Base-by-base conservation (phyloP, 2,329 filamentous ascomycete species). In the Helminthosporium solani region DNA sequence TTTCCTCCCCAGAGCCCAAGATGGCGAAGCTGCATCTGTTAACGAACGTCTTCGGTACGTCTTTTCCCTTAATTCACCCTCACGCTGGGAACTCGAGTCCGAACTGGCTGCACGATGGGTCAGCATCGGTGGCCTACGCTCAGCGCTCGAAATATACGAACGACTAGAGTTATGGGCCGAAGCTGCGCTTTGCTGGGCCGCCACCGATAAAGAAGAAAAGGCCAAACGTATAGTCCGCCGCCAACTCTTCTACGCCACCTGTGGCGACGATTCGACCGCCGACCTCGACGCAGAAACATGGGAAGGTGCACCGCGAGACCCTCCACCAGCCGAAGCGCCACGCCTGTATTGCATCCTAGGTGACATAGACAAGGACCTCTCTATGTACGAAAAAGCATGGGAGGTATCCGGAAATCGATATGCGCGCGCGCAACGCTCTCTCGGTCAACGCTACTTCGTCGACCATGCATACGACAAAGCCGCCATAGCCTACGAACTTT, bases 101-200 rank as follows among this genome's bases (percentile, higher is more conserved):
- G 94, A 99, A 66, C 78, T 99, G 12, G 94, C 94, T 1, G 85
- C 89, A 50, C 84, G 90, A n/a, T 99, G 94, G 94, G 87, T 91
- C 0, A 81, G 83, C 38, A 81, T 96, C 2, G 94, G 94, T 8
- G 95, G 90, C 33, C 75, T 99, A 2, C 80, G 89, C 3, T 95
- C 91, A 0, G 94, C 94, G 0, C 79, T 99, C 1, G 94, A 96
- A 50, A 97, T 99, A 50, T 99, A 97, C 72, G 91, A 96, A 72
- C 82, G 94, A 2, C 75, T 99, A 15, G 85, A 90, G 46, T 85
- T 97, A 68, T 97, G 94, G 90, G 88, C 94, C 1, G 94, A 99
- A 71, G 90, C 91, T 3, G 92, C 94, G 0, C 78, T 99, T 1
- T 99, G 94, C 67, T 86, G 90, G 60, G 91, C 90, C 11, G 78